phyloP scores from a whole-genome alignment of 192 early-diverging fungal species.

The Entrophospora sp. region DNA sequence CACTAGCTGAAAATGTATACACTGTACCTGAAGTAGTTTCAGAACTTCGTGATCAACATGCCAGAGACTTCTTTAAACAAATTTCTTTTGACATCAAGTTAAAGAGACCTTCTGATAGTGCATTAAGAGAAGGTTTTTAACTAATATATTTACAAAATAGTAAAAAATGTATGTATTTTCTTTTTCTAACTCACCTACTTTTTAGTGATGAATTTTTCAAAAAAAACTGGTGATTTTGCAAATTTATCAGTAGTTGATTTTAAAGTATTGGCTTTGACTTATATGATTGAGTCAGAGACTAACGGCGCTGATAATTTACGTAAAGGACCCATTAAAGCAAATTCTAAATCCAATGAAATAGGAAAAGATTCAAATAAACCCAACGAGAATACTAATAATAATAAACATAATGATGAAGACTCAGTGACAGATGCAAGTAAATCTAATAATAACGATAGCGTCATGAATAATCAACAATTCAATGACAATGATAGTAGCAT shows the following conservation, averaged over 20 bases:
- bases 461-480: too few relatives aligned
- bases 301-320: slow-evolving; percentile 65
- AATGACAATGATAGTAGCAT: too few relatives aligned
- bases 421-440: background rate
- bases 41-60: slow-evolving; percentile 72
- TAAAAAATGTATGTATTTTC: background rate
- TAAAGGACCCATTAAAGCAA: slow-evolving; percentile 47
- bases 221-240: slow-evolving; percentile 85
- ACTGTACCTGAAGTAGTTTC: slow-evolving; percentile 81
- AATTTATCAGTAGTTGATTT: slow-evolving; percentile 75
- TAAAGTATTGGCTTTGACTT: slow-evolving; percentile 81
- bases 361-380: too few relatives aligned
- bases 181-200: too few relatives aligned
- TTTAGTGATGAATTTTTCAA: slow-evolving; percentile 73
- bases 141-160: background rate
- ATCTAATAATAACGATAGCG: too few relatives aligned
- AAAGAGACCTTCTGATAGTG: slow-evolving; percentile 52
- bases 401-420: background rate
- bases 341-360: too few relatives aligned
- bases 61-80: slow-evolving; percentile 49
- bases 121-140: slow-evolving; percentile 47
- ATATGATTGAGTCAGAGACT: slow-evolving; percentile 73
- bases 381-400: too few relatives aligned
- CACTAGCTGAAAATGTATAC: slow-evolving; percentile 63
- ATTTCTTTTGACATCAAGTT: slow-evolving; percentile 58